Base-by-base conservation (phyloP, 495 filamentous ascomycete species). In the Talaromyces thailandensis region DNA sequence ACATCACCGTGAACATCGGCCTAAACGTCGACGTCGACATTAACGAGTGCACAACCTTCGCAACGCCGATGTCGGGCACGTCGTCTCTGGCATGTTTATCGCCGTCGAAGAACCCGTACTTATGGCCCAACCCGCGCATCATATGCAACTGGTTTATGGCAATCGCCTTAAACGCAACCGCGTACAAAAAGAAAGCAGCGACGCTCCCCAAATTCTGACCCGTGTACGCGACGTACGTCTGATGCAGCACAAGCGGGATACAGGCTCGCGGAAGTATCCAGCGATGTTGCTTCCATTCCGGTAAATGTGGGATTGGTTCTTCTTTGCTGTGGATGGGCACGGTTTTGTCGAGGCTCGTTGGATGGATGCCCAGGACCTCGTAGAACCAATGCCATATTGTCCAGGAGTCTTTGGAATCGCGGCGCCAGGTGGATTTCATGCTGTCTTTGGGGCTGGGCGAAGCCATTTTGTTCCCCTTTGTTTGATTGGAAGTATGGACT, bases 371-470 rank as follows among this genome's bases (percentile, higher is more conserved):
- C 3, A 71, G 64, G 16, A 73, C 11, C 57, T 73, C 71, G 45
- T 67, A 73, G 66, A 73, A 71, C 69, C 69, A 73, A 65, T 73
- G 71, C 64, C 64, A 65, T 7, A 69, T 62, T 6, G 68, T 70
- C 71, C 71, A 73, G 56, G 69, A 68, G 50, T 68, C 67, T 57
- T 66, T 66, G 35, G 63, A 63, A 45, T 61, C 64, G n/a, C 12
- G 65, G 53, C 71, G 71, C 71, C 71, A 73, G 62, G 71, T 73
- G 53, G 71, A 73, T 66, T 73, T 73, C 71, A 73, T 73, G 3
- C 69, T 71, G 68, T 73, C 69, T 58, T 71, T 69, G 24, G 68
- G 67, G 53, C 69, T 65, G 2, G 59, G 43, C 0, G 59, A 1
- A 3, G 43, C 7, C 59, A 61, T 61, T 48, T 61, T 61, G 24